Percentiles rank a stretch among this genome's conserved stretches.
These are phyloP conservation scores for Torulaspora microellipsoides DNA, from an alignment of 805 yeast species.

Conservation along the genomic window DNA sequence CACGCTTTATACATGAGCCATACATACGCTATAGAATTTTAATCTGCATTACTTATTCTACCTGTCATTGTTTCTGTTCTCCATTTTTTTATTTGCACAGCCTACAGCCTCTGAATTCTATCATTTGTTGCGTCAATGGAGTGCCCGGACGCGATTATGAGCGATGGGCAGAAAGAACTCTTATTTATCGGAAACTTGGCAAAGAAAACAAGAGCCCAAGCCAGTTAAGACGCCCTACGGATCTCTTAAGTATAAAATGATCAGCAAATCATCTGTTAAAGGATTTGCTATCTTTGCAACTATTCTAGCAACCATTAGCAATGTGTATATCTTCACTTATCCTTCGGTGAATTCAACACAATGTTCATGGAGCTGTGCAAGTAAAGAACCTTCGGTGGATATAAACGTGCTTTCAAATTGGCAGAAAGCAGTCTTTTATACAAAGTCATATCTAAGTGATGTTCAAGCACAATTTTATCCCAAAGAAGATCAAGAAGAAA, in stretches of 20 bases:
- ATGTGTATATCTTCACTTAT: slow-evolving; percentile 67
- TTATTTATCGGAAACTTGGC: too few species aligned
- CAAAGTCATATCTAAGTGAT: slow-evolving; percentile 29
- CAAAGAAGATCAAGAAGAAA: slow-evolving; percentile 4
- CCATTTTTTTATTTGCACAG: too few species aligned
- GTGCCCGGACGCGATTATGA: too few species aligned
- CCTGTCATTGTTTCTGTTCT: too few species aligned
- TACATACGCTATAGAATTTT: too few species aligned
- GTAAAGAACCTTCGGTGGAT: slow-evolving; percentile 5
- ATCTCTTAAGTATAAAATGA: neutral
- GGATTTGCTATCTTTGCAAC: slow-evolving; percentile 25
- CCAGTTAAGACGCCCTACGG: too few species aligned
- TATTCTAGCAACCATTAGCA: slow-evolving; percentile 43
- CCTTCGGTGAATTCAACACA: slow-evolving; percentile 53
- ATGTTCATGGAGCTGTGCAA: slow-evolving; percentile 56
- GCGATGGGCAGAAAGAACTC: too few species aligned
- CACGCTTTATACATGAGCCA: too few species aligned
- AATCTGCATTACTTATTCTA: too few species aligned
- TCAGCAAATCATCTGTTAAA: slow-evolving; percentile 15
- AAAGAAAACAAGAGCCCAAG: too few species aligned
- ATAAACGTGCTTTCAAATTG: slow-evolving; percentile 7
- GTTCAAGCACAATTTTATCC: slow-evolving; percentile 21
- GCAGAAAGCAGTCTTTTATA: slow-evolving; percentile 26
- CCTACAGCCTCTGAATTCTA: too few species aligned
- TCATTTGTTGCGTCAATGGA: too few species aligned